Evolutionary conservation across 73 alveolate genomes (phyloP).

Genomic region (Stentor coeruleus): DNA sequence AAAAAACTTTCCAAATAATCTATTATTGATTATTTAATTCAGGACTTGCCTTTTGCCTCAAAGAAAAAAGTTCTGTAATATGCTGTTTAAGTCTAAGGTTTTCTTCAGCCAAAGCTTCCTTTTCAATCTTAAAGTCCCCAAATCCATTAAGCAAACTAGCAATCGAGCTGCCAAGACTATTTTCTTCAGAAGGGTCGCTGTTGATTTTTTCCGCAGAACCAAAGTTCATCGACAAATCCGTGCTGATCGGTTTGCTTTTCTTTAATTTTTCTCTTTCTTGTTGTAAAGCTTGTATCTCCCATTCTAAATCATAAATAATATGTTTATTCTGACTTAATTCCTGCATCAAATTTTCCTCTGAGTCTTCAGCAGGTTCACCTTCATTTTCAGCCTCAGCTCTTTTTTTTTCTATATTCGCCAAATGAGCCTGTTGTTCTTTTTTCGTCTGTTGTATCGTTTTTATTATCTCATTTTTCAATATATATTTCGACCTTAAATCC

Average conservation of each 20-base stretch:
- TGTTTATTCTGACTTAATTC: neutral
- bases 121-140: neutral
- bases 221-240: neutral
- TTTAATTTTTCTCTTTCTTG: neutral
- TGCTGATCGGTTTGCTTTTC: neutral
- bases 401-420: neutral
- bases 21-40: neutral
- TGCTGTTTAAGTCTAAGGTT: neutral
- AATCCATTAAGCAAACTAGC: conserved; percentile 9
- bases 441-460: neutral
- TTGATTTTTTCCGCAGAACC: neutral
- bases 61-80: neutral
- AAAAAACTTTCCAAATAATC: neutral
- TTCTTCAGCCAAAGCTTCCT: neutral
- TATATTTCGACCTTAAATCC: neutral
- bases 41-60: neutral
- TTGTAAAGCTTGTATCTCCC: neutral
- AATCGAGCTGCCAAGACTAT: neutral
- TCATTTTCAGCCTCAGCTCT: neutral
- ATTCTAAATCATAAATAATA: neutral
- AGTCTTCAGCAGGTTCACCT: neutral
- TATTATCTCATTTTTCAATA: neutral
- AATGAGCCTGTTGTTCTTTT: neutral
- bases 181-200: neutral
- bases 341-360: neutral